phyloP scores from a whole-genome alignment of 1,139 yeast species.

The Suhomyces maxii region DNA sequence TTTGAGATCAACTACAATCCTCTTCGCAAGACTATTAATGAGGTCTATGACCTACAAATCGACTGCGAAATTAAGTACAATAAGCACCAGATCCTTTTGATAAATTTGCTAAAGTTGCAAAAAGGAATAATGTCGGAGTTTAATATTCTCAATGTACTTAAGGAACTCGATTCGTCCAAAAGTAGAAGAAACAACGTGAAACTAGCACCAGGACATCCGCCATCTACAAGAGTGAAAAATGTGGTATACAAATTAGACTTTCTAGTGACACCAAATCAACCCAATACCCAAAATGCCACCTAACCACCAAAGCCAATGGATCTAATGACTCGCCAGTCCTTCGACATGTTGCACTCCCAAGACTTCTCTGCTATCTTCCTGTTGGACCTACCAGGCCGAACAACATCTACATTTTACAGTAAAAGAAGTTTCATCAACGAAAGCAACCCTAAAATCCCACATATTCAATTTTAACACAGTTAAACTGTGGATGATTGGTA shows the following conservation, averaged over 20 bases:
- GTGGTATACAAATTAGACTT: constrained; percentile 4
- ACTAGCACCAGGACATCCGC: not conserved
- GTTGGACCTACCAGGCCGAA: too few species aligned
- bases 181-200: constrained; percentile 1
- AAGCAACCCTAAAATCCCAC: too few species aligned
- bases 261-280: not conserved
- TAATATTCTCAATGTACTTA: constrained; percentile 12
- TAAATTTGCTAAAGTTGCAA: constrained; percentile 14
- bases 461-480: too few species aligned
- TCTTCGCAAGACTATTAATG: constrained; percentile 11
- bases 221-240: constrained; percentile 1
- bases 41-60: constrained; percentile 10
- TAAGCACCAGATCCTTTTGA: constrained; percentile 4
- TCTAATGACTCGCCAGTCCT: too few species aligned
- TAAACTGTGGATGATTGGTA: too few species aligned
- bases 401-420: too few species aligned
- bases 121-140: constrained; percentile 10
- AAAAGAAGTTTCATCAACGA: too few species aligned
- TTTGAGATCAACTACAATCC: constrained; percentile 27
- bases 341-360: too few species aligned
- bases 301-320: too few species aligned
- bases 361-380: too few species aligned
- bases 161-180: constrained; percentile 9
- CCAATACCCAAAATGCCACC: not conserved
- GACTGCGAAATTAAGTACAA: constrained; percentile 1